These are phyloP conservation scores for Sclerotinia glacialis DNA, from an alignment of 2,329 filamentous ascomycete genomes.

Conservation along the genomic window DNA sequence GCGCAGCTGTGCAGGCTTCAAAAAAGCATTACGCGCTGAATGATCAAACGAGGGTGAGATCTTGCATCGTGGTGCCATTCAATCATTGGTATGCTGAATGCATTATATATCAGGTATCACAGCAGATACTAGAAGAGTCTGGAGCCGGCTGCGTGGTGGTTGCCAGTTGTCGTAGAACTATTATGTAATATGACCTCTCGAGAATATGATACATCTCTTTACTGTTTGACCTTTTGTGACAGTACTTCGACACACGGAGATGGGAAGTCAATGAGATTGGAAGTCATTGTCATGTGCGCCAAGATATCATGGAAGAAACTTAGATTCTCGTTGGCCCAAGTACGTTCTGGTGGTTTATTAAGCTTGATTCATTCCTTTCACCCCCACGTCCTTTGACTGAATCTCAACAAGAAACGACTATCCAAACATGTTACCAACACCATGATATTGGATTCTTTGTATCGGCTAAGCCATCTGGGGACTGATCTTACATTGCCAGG, in stretches of 20 bases:
- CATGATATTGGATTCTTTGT: conserved; percentile 13
- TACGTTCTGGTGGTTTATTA: conserved; percentile 5
- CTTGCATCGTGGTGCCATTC: conserved; percentile 12
- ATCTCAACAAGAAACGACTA: conserved; percentile 1
- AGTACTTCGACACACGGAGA: neutral
- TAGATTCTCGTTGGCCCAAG: conserved; percentile 15
- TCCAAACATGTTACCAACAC: conserved; percentile 14
- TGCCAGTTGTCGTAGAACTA: conserved; percentile 7
- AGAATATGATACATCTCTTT: conserved; percentile 7
- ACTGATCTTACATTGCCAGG: conserved; percentile 14
- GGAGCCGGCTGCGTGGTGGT: conserved; percentile 5
- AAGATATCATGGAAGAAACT: conserved; percentile 3
- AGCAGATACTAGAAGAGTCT: conserved; percentile 6
- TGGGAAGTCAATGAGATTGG: neutral
- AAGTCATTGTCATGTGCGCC: conserved; percentile 19
- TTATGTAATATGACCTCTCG: conserved; percentile 9
- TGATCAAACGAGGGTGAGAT: conserved; percentile 13
- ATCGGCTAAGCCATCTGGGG: conserved; percentile 6
- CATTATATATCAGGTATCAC: conserved; percentile 19
- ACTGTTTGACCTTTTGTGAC: conserved; percentile 2
- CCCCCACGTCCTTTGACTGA: conserved; percentile 11
- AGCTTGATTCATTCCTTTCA: neutral
- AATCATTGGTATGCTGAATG: conserved; percentile 19
- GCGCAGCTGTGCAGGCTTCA: neutral
- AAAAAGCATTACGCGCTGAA: conserved; percentile 10